Evolutionary conservation across 176 grass and related monocot genomes (phyloP).

Genomic region (Otatea glauca): DNA sequence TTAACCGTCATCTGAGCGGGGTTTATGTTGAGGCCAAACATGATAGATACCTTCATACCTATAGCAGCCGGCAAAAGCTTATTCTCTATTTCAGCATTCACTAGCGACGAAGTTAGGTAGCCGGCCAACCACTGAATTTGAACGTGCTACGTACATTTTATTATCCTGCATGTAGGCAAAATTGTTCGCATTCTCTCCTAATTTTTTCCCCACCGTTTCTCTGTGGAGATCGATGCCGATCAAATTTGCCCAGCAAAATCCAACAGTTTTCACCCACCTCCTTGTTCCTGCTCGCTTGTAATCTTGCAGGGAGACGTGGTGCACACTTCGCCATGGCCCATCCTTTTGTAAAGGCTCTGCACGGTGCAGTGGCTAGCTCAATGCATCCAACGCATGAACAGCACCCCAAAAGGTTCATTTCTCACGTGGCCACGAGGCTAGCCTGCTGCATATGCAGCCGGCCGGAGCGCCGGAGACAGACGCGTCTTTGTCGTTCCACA

Average conservation of each 20-base stretch:
- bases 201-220: not conserved
- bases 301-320: constrained; percentile 25
- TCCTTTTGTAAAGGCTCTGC: constrained; percentile 21
- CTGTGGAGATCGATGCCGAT: not conserved
- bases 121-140: not conserved
- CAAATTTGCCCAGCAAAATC: not conserved
- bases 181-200: not conserved
- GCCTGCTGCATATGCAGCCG: constrained; percentile 1
- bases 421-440: constrained; percentile 31
- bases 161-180: not conserved
- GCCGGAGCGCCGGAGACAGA: constrained; percentile 22
- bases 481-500: constrained; percentile 35
- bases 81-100: too few species aligned
- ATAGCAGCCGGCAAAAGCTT: too few species aligned
- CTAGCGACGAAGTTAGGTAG: too few species aligned
- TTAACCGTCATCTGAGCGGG: too few species aligned
- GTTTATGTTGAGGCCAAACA: too few species aligned
- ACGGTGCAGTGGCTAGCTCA: not conserved
- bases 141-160: not conserved
- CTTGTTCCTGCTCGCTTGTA: constrained; percentile 16
- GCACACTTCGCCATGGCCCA: constrained; percentile 8
- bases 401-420: not conserved
- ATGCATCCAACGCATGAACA: not conserved
- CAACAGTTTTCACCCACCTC: not conserved
- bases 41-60: too few species aligned